These are phyloP conservation scores for Fusarium ramigenum DNA, from an alignment of 2,329 filamentous ascomycete species.

Conservation along the genomic window DNA sequence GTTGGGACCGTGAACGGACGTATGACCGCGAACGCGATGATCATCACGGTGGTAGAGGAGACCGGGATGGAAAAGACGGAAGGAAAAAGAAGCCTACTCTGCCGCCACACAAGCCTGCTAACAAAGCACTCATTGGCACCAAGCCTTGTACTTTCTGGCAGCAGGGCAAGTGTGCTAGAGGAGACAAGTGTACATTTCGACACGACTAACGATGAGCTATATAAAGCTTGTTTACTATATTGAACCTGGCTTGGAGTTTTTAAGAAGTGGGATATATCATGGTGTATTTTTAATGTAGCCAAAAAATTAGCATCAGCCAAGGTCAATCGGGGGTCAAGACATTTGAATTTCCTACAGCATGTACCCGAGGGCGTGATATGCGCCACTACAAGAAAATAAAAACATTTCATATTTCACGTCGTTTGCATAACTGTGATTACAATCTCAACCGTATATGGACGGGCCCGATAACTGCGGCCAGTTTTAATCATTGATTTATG, in stretches of 20 bases:
- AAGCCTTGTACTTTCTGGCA: slow-evolving; percentile 76
- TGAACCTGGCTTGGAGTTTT: slow-evolving; percentile 14
- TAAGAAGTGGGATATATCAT: slow-evolving; percentile 1
- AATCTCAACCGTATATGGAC: not conserved
- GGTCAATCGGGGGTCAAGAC: not conserved
- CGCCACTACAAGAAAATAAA: slow-evolving; percentile 14
- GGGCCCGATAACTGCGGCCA: not conserved
- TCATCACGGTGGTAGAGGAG: slow-evolving; percentile 45
- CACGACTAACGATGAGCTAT: slow-evolving; percentile 59
- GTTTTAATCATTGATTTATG: not conserved
- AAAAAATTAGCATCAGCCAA: slow-evolving; percentile 25
- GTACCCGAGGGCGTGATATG: not conserved
- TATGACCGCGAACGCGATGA: slow-evolving; percentile 49
- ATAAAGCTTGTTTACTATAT: slow-evolving; percentile 7
- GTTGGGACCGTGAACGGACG: slow-evolving; percentile 42
- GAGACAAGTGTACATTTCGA: slow-evolving; percentile 77
- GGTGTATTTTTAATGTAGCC: slow-evolving; percentile 42
- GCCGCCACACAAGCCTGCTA: slow-evolving; percentile 55
- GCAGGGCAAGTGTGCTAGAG: slow-evolving; percentile 76
- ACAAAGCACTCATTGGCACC: slow-evolving; percentile 69
- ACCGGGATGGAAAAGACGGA: slow-evolving; percentile 49
- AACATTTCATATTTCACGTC: slow-evolving; percentile 7
- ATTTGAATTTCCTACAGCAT: slow-evolving; percentile 6
- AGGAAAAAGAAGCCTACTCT: slow-evolving; percentile 54
- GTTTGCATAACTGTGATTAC: not conserved